Percentiles rank a stretch among this genome's conserved stretches.
These are phyloP conservation scores for Fraxinus cuspidata DNA, from an alignment of 257 asterid species.

Conservation along the genomic window DNA sequence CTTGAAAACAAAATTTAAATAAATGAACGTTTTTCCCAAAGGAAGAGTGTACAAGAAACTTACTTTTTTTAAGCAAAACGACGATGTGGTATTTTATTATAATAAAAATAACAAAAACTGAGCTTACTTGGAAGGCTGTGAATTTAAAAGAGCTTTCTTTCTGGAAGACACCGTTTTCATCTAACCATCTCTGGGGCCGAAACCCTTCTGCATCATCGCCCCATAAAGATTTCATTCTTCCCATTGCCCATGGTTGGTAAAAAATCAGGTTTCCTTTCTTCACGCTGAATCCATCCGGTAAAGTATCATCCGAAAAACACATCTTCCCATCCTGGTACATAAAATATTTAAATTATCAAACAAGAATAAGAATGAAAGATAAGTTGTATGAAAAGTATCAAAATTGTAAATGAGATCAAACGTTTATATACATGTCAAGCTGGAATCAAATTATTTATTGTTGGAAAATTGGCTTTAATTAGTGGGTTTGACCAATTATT, in stretches of 20 bases:
- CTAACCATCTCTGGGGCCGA: constrained; percentile 62
- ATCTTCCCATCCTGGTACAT: constrained; percentile 50
- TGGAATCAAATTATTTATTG: constrained; percentile 2
- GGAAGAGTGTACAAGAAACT: too few relatives aligned
- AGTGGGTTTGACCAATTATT: too few relatives aligned
- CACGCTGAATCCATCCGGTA: constrained; percentile 58
- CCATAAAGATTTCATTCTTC: constrained; percentile 58
- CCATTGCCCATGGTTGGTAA: constrained; percentile 69
- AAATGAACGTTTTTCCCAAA: too few relatives aligned
- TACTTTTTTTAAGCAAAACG: too few relatives aligned
- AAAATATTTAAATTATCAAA: neutral
- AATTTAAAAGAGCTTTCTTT: constrained; percentile 56
- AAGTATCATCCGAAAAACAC: constrained; percentile 46
- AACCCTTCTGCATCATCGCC: constrained; percentile 59
- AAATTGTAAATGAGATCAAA: too few relatives aligned
- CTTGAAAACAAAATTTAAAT: too few relatives aligned
- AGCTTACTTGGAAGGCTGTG: constrained; percentile 57
- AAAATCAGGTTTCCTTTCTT: constrained; percentile 55
- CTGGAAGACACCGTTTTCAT: constrained; percentile 42
- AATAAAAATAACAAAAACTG: too few relatives aligned
- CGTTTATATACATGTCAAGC: too few relatives aligned
- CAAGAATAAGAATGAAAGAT: neutral
- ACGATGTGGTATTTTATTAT: too few relatives aligned
- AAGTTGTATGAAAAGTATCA: neutral
- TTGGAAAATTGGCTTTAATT: too few relatives aligned